phyloP scores from a whole-genome alignment of 2,329 filamentous ascomycete species.

The Aspergillus neoniger region DNA sequence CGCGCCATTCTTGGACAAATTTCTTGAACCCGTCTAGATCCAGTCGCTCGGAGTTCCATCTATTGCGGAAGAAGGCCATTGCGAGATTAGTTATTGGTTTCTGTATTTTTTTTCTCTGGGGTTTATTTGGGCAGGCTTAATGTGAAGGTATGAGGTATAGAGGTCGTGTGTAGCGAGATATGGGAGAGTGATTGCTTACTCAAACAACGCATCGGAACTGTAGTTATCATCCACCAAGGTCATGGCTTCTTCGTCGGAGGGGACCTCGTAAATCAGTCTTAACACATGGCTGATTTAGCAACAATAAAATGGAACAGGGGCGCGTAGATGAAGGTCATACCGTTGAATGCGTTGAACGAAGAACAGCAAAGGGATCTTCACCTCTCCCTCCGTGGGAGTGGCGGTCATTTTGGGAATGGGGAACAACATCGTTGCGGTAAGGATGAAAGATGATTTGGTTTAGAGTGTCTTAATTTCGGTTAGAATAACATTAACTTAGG shows the following conservation, averaged over 20 bases:
- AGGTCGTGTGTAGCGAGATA: neutral
- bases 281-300: neutral
- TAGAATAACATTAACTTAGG: no score
- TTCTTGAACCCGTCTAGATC: neutral
- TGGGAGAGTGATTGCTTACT: neutral
- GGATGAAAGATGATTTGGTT: neutral
- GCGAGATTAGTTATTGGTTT: no score
- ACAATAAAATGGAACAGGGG: neutral
- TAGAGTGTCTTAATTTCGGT: no score
- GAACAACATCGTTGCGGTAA: neutral
- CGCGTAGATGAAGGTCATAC: neutral
- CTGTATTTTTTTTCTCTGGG: no score
- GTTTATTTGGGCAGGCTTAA: neutral
- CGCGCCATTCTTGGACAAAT: neutral
- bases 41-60: neutral
- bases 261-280: neutral
- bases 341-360: conserved; percentile 3
- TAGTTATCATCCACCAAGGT: neutral
- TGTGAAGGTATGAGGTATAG: neutral
- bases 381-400: neutral
- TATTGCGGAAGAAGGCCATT: neutral
- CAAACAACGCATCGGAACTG: neutral
- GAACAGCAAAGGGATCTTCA: neutral
- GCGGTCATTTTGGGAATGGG: neutral
- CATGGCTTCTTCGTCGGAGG: neutral